phyloP scores from a whole-genome alignment of 2,329 filamentous ascomycete species.

The Zasmidium angulare region DNA sequence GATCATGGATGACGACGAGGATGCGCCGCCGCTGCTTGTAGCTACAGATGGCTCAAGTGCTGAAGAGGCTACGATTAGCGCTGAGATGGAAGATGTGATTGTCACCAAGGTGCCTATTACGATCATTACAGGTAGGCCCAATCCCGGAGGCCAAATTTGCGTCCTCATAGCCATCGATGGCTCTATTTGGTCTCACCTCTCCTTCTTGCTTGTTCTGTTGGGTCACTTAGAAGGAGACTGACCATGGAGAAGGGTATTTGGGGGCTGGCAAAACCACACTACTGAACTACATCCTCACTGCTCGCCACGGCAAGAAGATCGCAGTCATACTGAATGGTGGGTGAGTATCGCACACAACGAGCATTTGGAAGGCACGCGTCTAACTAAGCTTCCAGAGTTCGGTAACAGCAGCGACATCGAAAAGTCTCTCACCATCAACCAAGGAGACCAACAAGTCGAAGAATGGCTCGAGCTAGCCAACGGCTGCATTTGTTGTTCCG shows the following conservation, averaged over 20 bases:
- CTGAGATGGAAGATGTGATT: conserved; percentile 50
- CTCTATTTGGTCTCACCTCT: too few species aligned
- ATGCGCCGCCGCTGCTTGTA: conserved; percentile 63
- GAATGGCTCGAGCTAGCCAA: conserved; percentile 97
- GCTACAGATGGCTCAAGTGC: conserved; percentile 43
- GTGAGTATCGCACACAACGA: conserved; percentile 26
- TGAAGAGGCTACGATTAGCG: conserved; percentile 32
- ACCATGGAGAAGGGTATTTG: conserved; percentile 69
- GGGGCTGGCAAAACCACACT: conserved; percentile 94
- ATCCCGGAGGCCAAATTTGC: too few species aligned
- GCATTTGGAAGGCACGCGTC: neutral
- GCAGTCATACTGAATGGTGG: conserved; percentile 92
- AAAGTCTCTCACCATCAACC: conserved; percentile 88
- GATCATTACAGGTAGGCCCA: conserved; percentile 69
- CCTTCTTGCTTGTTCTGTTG: neutral
- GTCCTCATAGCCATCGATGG: too few species aligned
- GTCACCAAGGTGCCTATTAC: conserved; percentile 75
- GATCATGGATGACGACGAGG: conserved; percentile 63
- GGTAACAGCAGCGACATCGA: conserved; percentile 77
- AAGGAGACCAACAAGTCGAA: conserved; percentile 71
- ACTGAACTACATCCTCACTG: conserved; percentile 92
- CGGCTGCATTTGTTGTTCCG: conserved; percentile 95
- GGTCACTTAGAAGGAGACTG: neutral
- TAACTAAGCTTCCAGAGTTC: conserved; percentile 32
- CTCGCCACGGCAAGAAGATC: conserved; percentile 95